A percentile compares a stretch with the other conserved stretches of the same genome.
phyloP scores from a whole-genome alignment of 2,329 filamentous ascomycete genomes.

The Graphiopsis chlorocephala region DNA sequence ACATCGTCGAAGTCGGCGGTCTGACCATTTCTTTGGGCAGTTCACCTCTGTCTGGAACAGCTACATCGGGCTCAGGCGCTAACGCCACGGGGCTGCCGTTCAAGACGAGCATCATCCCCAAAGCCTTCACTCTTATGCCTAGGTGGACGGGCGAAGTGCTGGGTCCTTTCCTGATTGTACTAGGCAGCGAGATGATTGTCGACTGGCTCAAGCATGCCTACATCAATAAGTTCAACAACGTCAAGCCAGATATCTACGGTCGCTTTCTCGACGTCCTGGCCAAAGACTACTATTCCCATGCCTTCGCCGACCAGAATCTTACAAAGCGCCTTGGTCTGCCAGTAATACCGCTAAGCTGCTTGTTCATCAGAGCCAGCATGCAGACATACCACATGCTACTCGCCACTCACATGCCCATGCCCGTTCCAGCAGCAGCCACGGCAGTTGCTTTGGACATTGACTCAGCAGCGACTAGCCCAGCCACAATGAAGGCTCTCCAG shows the following conservation, averaged over 20 bases:
- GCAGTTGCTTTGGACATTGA: constrained; percentile 59
- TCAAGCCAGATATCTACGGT: constrained; percentile 83
- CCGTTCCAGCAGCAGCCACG: constrained; percentile 64
- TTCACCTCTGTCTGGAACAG: constrained; percentile 21
- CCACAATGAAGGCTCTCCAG: constrained; percentile 72
- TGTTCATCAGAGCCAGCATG: constrained; percentile 90
- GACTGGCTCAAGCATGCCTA: constrained; percentile 98
- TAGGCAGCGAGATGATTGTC: constrained; percentile 94
- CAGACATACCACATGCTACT: constrained; percentile 99
- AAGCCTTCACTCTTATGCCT: constrained; percentile 86
- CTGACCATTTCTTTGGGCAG: constrained; percentile 54
- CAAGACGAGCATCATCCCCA: constrained; percentile 71
- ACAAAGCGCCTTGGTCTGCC: constrained; percentile 87
- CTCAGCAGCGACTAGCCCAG: constrained; percentile 56
- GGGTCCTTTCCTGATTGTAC: constrained; percentile 87
- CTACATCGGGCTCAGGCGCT: constrained; percentile 28
- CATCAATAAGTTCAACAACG: constrained; percentile 98
- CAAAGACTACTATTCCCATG: constrained; percentile 97
- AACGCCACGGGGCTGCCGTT: constrained; percentile 49
- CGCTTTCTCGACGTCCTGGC: constrained; percentile 89
- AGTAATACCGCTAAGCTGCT: constrained; percentile 85
- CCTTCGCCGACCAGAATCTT: constrained; percentile 85
- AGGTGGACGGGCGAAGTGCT: constrained; percentile 85
- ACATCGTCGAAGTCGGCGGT: constrained; percentile 91
- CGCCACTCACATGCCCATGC: constrained; percentile 76